A percentile compares a stretch with the other conserved stretches of the same genome.
phyloP scores from a whole-genome alignment of 495 filamentous ascomycete species.

The Xylaria palmicola region DNA sequence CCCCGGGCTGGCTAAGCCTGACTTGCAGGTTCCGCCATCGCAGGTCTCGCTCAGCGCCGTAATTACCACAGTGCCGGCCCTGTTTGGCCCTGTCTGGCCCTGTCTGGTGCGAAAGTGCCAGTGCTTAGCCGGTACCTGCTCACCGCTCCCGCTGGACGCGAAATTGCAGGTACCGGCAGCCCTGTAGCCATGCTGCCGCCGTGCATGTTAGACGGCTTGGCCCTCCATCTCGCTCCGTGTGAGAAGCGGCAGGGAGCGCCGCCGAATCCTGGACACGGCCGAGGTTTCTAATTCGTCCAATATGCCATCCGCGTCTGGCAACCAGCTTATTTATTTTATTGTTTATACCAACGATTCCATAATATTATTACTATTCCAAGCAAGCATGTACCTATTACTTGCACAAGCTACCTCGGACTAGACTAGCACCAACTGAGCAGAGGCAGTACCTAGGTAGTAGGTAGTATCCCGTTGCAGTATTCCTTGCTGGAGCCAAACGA shows the following conservation, averaged over 20 bases:
- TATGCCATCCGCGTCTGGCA: conserved; percentile 7
- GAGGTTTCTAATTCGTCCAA: conserved; percentile 9
- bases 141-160: neutral
- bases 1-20: neutral
- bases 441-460: neutral
- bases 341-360: conserved; percentile 10
- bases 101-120: conserved; percentile 1
- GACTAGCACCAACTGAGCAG: conserved; percentile 3
- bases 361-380: neutral
- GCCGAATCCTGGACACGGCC: neutral
- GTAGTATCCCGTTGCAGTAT: neutral
- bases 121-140: conserved; percentile 10
- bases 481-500: neutral
- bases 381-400: neutral
- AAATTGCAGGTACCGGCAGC: conserved; percentile 10
- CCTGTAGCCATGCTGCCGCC: conserved; percentile 5
- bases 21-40: conserved; percentile 6
- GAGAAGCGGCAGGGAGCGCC: conserved; percentile 1
- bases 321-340: conserved; percentile 7
- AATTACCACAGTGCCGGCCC: conserved; percentile 14
- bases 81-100: conserved; percentile 1
- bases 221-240: conserved; percentile 1
- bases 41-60: conserved; percentile 16
- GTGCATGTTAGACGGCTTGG: conserved; percentile 2
- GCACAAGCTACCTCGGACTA: neutral